Evolutionary conservation across 257 asterid genomes (phyloP).

Genomic region (Capsicum pubescens): DNA sequence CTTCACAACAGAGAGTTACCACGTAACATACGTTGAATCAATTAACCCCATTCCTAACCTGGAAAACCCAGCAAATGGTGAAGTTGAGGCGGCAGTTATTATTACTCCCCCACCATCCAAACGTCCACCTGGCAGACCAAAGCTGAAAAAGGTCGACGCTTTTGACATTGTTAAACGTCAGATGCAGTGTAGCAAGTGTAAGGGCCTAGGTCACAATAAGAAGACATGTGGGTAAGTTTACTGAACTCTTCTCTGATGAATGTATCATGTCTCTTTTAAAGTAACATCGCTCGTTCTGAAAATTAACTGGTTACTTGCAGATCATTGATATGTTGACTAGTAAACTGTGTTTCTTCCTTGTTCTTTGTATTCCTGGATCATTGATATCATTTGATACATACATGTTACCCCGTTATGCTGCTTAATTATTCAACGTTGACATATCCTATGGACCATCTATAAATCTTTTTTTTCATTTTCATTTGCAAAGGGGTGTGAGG

Average conservation of each 20-base stretch:
- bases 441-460: too few relatives aligned
- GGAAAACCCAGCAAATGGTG: constrained; percentile 73
- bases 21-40: constrained; percentile 73
- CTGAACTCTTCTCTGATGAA: background rate
- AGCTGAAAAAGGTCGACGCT: constrained; percentile 75
- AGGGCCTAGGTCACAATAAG: constrained; percentile 97
- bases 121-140: constrained; percentile 93
- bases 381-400: too few relatives aligned
- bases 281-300: background rate
- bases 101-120: constrained; percentile 95
- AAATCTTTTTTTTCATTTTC: too few relatives aligned
- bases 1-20: constrained; percentile 72
- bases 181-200: constrained; percentile 98
- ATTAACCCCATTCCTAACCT: constrained; percentile 89
- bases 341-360: background rate
- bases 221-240: constrained; percentile 53
- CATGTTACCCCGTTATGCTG: too few relatives aligned
- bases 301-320: background rate
- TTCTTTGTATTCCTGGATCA: background rate
- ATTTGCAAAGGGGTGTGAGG: too few relatives aligned
- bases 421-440: too few relatives aligned
- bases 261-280: background rate
- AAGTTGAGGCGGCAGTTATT: constrained; percentile 53
- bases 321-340: background rate
- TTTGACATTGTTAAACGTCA: constrained; percentile 90